phyloP scores from a whole-genome alignment of 345 rosid species.

The Raphanus raphanistrum region DNA sequence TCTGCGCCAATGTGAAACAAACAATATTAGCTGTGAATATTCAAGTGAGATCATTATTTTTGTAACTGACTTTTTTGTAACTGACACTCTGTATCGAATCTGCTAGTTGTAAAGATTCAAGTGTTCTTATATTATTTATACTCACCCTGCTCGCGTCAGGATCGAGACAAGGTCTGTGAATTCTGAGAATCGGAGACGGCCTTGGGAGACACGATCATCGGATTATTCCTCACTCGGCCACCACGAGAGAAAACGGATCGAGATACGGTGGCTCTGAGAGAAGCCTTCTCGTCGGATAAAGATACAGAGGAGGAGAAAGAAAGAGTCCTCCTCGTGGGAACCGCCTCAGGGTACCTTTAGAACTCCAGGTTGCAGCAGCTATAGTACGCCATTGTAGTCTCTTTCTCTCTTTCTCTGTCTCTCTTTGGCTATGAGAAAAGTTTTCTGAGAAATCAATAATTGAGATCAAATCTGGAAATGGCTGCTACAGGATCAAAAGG shows the following conservation, averaged over 20 bases:
- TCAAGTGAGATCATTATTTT: no score
- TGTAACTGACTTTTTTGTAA: no score
- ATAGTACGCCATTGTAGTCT: no score
- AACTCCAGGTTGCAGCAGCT: no score
- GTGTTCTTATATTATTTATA: no score
- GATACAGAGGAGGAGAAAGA: conserved; percentile 55
- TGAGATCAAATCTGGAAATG: neutral
- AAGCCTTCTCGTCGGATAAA: conserved; percentile 51
- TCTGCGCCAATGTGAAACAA: conserved; percentile 43
- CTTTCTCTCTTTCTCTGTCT: no score
- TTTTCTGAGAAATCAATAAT: no score
- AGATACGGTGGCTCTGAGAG: conserved; percentile 5
- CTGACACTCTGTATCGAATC: no score
- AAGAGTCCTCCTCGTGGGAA: conserved; percentile 24
- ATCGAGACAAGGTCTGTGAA: conserved; percentile 94
- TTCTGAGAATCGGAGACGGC: conserved; percentile 90
- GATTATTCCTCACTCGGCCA: conserved; percentile 33
- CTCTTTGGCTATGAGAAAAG: no score
- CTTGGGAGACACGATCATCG: conserved; percentile 62
- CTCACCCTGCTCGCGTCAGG: conserved; percentile 87
- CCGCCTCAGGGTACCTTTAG: neutral
- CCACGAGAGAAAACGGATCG: neutral
- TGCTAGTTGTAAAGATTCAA: no score
- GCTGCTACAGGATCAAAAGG: neutral
- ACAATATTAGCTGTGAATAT: neutral